Base-by-base conservation (phyloP, 495 filamentous ascomycete species). In the Letharia lupina region DNA sequence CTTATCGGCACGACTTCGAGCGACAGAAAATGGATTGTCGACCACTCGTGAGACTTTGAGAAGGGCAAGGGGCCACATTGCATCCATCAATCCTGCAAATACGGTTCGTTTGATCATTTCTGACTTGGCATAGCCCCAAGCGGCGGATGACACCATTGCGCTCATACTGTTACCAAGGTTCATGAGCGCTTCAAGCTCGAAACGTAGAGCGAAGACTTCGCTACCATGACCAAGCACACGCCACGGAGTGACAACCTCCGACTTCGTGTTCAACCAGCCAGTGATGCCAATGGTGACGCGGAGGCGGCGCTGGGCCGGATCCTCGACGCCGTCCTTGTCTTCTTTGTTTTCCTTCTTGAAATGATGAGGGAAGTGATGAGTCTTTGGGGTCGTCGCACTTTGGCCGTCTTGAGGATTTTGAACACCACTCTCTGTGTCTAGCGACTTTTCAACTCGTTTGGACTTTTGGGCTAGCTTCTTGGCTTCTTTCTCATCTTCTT, bases 21-120 rank as follows among this genome's bases (percentile, higher is more conserved):
- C 91, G 40, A 94, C 81, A 61, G 82, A 90, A 82, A 96, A 98
- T 0, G 91, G 91, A 74, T 96, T 96, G 71, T 97, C 94, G 47
- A 96, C 83, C 33, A 96, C 78, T 50, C 88, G 82, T 63, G 89
- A 86, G 56, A 93, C 82, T 73, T 95, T 93, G 63, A 96, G 73
- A 8, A 98, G 78, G 48, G 83, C 81, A 18, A 90, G 70, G 0
- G 94, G 94, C 84, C 93, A 91, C 41, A 89, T 76, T 3, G 87
- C 86, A 0, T 86, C 86, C 70, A 83, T 80, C 16, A 97, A 72
- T 11, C 86, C 82, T 0, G 86, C 83, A 68, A 96, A 93, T 23
- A 96, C 83, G 0, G 91, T 96, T 4, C 84, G 82, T 61, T 87
- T 83, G 67, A 89, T 81, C 67, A 96, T 88, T 70, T 96, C 86